Evolutionary conservation across 805 yeast species (phyloP), one percentile per base, ranked within the genome.

Genomic region (Sugiyamaella boreocaroliniensis): DNA sequence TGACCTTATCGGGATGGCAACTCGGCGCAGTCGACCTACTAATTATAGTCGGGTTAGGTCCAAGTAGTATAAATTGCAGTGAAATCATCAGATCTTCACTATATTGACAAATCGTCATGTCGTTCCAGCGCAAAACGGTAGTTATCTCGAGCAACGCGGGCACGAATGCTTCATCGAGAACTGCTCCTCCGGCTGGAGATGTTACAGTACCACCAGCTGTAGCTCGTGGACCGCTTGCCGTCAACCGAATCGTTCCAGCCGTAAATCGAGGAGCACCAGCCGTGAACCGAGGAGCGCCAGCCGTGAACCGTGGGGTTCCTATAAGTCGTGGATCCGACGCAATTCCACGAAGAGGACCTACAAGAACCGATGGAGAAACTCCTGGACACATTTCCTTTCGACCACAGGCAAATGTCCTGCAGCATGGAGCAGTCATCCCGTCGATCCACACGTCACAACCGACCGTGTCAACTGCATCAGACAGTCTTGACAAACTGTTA

Each of bases 401-500:
- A 29, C 11, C 29, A n/a, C 45, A 40, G 37, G 43, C 19, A 18
- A 12, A 29, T 15, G 45, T 47, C 26, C 47, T 47, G 19, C 29
- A 48, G 16, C 77, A 82, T 64, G 83, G 83, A 0, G 89, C 86
- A 2, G 72, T 86, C 1, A 76, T 82, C 56, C 95, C 97, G 0
- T 89, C 97, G 0, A 71, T 83, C 1, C 68, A 83, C 20, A 83
- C 89, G 4, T 83, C 96, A 2, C 83, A 80, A 51, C 83, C 86
- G 0, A 80, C 89, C 0, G 76, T 85, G 0, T 87, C 97, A 1
- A 84, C 96, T 0, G 97, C 97, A 1, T 77, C 85, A 20, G 65
- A 75, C 7, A 90, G 88, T 63, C 67, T 92, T 19, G 98, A 92
- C 66, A 79, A 76, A 57, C 68, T 87, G 2, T 64, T 92, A 49